Percentiles rank a stretch among this genome's conserved stretches.
Evolutionary conservation across 495 filamentous ascomycete genomes (phyloP).

Genomic region (Trichoderma virens): DNA sequence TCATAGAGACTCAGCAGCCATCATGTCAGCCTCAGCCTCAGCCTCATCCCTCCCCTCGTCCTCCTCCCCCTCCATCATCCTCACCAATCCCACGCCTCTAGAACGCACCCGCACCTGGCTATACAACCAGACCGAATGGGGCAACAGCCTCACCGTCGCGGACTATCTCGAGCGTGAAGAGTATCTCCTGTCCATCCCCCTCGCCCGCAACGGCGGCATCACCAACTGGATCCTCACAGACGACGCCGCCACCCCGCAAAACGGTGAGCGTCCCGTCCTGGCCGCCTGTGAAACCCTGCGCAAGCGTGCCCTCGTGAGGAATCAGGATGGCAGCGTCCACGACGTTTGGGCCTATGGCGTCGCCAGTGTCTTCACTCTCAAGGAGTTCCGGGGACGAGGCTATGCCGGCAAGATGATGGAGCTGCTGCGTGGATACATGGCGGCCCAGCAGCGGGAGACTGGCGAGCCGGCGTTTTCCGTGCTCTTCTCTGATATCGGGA

Average conservation of each 20-base stretch:
- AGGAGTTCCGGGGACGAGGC: constrained; percentile 61
- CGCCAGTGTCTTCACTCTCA: constrained; percentile 78
- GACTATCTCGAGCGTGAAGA: constrained; percentile 74
- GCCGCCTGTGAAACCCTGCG: constrained; percentile 76
- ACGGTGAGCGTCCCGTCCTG: constrained; percentile 52
- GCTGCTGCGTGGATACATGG: constrained; percentile 33
- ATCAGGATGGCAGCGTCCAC: constrained; percentile 33
- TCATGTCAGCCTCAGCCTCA: not conserved
- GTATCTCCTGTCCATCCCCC: constrained; percentile 54
- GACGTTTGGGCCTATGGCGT: constrained; percentile 72
- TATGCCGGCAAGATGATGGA: constrained; percentile 63
- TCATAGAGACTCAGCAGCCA: no score
- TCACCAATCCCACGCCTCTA: constrained; percentile 58
- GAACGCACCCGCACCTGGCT: constrained; percentile 59
- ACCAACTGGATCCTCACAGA: constrained; percentile 84
- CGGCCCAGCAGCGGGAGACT: not conserved
- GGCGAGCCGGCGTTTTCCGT: constrained; percentile 48
- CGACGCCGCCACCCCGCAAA: constrained; percentile 20
- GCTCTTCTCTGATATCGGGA: constrained; percentile 92
- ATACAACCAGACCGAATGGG: constrained; percentile 66
- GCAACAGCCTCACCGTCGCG: constrained; percentile 53
- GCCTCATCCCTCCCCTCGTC: not conserved
- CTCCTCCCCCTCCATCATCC: constrained; percentile 36
- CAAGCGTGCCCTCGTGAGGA: constrained; percentile 54
- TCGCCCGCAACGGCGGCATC: constrained; percentile 66